phyloP scores from a whole-genome alignment of 2,329 filamentous ascomycete genomes.

The Verticillium albo-atrum region DNA sequence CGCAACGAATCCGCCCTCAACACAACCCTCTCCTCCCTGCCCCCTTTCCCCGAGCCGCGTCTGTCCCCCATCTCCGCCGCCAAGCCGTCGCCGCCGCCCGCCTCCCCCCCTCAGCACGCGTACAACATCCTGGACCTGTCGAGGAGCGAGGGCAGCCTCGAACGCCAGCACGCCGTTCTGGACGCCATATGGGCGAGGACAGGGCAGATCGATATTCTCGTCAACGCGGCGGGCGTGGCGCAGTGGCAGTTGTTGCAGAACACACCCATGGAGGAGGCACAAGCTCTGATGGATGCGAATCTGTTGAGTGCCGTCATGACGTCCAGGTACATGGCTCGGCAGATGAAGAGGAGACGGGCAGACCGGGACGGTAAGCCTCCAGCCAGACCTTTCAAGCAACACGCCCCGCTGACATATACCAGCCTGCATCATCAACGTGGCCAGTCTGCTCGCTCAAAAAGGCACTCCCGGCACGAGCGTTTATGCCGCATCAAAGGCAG shows the following conservation, averaged over 20 bases:
- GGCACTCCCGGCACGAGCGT: slow-evolving; percentile 66
- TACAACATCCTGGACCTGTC: slow-evolving; percentile 13
- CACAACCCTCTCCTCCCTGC: slow-evolving; percentile 29
- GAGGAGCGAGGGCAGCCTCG: neutral
- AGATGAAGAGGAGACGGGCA: slow-evolving; percentile 33
- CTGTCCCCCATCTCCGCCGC: slow-evolving; percentile 15
- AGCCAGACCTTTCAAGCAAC: neutral
- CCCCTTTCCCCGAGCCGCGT: slow-evolving; percentile 7
- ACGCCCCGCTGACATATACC: neutral
- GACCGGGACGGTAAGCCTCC: slow-evolving; percentile 17
- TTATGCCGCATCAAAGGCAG: slow-evolving; percentile 79
- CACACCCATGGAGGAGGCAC: slow-evolving; percentile 45
- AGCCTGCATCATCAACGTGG: slow-evolving; percentile 77
- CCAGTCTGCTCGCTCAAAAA: slow-evolving; percentile 67
- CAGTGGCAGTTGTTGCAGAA: slow-evolving; percentile 60
- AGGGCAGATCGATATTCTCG: slow-evolving; percentile 50
- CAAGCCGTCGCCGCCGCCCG: neutral
- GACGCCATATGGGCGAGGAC: slow-evolving; percentile 12
- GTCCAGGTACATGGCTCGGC: slow-evolving; percentile 47
- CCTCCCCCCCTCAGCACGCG: slow-evolving; percentile 3
- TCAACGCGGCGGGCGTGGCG: slow-evolving; percentile 76
- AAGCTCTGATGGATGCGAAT: slow-evolving; percentile 63
- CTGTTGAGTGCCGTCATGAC: slow-evolving; percentile 61
- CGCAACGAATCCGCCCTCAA: slow-evolving; percentile 44
- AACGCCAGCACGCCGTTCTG: slow-evolving; percentile 7